Base-by-base conservation (phyloP, 345 rosid genomes). In the Pugionium cornutum region DNA sequence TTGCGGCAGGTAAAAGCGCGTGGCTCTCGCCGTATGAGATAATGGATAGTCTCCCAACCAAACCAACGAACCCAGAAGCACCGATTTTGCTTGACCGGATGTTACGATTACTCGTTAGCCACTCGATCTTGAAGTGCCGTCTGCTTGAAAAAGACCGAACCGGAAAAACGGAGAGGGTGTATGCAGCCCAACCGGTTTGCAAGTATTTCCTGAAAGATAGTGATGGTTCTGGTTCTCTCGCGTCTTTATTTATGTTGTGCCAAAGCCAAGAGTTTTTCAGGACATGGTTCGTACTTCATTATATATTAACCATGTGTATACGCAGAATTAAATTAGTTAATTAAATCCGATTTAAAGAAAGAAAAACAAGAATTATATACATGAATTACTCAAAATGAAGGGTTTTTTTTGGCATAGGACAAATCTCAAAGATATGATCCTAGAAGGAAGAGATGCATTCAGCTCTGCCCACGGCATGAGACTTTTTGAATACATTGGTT, bases 401-500 rank as follows among this genome's bases (percentile, higher is more conserved):
- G 18, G 18, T 18, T 18, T 18, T 18, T 18, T 18, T 18, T 18
- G 18, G 18, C 18, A 18, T 18, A 82, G 83, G 86, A 64, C 64
- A 6, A 35, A 76, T 39, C 55, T 83, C 50, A 82, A 79, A 51
- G 86, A 80, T 9, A 78, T 83, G 8, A 61, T 86, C 48, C 47
- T 80, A 11, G 81, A 82, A 41, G 85, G 85, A 56, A 86, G 76
- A 25, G 77, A 75, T 69, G 83, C 84, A 59, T 89, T 89, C 49
- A 67, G 72, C 48, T 80, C 73, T 54, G 86, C 80, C 0, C 78
- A 89, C 53, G 89, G 84, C 47, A 81, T 66, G 84, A 36, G 56
- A 18, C 4, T 74, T n/a, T 84, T 79, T 39, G 83, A 83, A 41
- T 83, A 84, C 59, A 57, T 73, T 18, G 66, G 71, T 9, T 68